Evolutionary conservation across 352 stramenopile species (phyloP), one percentile per base, ranked within the genome.

Genomic region (Blastocystis sp.): DNA sequence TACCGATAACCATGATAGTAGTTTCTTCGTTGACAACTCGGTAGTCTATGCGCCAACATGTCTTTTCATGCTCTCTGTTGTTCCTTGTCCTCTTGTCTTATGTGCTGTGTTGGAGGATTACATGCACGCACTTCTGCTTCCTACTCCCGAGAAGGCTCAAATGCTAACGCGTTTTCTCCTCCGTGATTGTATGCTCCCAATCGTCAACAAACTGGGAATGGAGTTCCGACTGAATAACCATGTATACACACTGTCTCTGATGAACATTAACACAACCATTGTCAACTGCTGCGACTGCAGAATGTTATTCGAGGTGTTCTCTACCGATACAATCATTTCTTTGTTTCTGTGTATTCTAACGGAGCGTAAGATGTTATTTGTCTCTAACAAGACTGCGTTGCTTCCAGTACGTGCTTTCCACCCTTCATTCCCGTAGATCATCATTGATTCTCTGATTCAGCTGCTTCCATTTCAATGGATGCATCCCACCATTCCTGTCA

Each of bases 321-420:
- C 4, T 40, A n/a, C 40, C 29, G 69, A 81, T 6, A 42, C 16
- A 32, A 81, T 81, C 36, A 21, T 64, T 6, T 44, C 61, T n/a
- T 16, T 48, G 21, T 29, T 81, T 18, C 69, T 81, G 9, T 51
- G 61, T 9, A 36, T 81, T 16, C 53, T 81, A 0, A 21, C 40
- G n/a, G 69, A 81, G 44, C 44, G 63, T 40, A 81, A 81, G 46
- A 4, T 81, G 11, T 44, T 81, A 8, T 64, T 81, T 40, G 46
- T 81, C 34, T 81, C 69, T 1, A 81, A 81, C 40, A 21, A 65
- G 29, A 44, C 42, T 4, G n/a, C 24, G 8, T 1, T 81, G 3
- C 53, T 81, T 48, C 27, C 69, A 11, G 61, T 72, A 72, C 27
- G 4, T 21, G 21, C 18, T 16, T 21, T 46, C 18, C 29, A 3